These are phyloP conservation scores for Colletotrichum orbiculare DNA, from an alignment of 2,329 filamentous ascomycete genomes.

Conservation along the genomic window DNA sequence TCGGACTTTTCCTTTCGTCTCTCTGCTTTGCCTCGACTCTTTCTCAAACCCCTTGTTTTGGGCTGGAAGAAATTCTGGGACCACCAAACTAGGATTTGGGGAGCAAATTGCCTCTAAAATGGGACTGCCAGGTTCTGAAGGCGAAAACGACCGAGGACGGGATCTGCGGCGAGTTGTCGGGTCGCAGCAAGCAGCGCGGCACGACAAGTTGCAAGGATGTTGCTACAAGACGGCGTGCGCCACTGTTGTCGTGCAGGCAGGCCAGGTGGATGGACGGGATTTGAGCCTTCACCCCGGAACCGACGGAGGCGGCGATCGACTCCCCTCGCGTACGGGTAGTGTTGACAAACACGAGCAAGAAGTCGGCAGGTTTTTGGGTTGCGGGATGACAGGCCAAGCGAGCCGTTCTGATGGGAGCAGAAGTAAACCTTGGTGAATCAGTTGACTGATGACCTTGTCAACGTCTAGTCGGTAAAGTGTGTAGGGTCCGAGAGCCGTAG, in stretches of 20 bases:
- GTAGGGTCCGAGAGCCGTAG: background rate
- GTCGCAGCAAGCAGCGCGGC: too few species aligned
- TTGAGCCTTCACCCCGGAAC: too few species aligned
- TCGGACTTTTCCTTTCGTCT: conserved; percentile 5
- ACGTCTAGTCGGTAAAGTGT: background rate
- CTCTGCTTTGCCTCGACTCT: too few species aligned
- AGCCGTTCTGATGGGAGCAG: conserved; percentile 8
- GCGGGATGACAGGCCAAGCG: conserved; percentile 7
- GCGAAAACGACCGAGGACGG: conserved; percentile 14
- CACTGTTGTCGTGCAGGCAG: too few species aligned
- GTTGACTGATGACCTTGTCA: background rate
- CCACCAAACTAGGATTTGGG: background rate
- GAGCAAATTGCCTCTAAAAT: conserved; percentile 20
- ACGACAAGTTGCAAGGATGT: background rate
- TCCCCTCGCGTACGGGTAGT: too few species aligned
- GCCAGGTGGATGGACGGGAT: too few species aligned
- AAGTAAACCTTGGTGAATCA: background rate
- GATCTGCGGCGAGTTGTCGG: conserved; percentile 17
- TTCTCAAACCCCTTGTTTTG: too few species aligned
- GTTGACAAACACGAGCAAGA: too few species aligned
- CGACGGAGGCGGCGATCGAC: too few species aligned
- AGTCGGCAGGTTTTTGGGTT: too few species aligned
- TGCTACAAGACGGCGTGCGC: background rate
- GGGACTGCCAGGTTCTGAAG: conserved; percentile 14
- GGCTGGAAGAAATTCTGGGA: conserved; percentile 5